Percentiles rank a stretch among this genome's conserved stretches.
Conservation (phyloP, 2,329 filamentous ascomycete species). For the Chaetomiaceae sp. region DNA sequence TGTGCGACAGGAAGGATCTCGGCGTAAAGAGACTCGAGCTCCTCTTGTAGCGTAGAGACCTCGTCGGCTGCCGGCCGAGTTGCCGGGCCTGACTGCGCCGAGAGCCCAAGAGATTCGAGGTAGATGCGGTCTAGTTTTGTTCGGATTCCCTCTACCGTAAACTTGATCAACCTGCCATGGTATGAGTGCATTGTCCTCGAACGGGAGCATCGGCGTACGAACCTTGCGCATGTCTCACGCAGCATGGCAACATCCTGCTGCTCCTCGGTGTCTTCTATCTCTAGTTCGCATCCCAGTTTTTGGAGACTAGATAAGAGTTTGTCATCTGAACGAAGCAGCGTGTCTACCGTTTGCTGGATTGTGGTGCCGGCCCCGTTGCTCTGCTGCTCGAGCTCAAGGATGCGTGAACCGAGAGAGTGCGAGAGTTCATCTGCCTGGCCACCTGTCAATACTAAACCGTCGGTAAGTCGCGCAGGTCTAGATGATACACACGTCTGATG, state of each 20-base stretch:
- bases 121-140: conserved; percentile 54
- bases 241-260: conserved; percentile 52
- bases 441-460: not conserved
- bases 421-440: conserved; percentile 46
- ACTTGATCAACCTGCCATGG: conserved; percentile 49
- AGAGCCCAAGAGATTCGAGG: conserved; percentile 41
- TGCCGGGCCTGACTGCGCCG: conserved; percentile 11
- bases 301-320: conserved; percentile 61
- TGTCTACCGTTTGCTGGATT: conserved; percentile 47
- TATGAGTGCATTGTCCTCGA: conserved; percentile 17
- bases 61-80: conserved; percentile 36
- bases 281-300: conserved; percentile 60
- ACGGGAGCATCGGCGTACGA: conserved; percentile 12
- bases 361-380: conserved; percentile 40
- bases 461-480: too few species aligned
- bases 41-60: conserved; percentile 52
- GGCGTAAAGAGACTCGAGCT: conserved; percentile 64
- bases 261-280: conserved; percentile 49
- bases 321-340: conserved; percentile 57
- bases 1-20: conserved; percentile 67
- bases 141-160: conserved; percentile 51
- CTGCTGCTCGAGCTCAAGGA: conserved; percentile 50
- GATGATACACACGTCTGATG: conserved; percentile 36
- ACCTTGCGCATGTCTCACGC: conserved; percentile 55
- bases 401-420: conserved; percentile 43